A percentile compares a stretch with the other conserved stretches of the same genome.
These are phyloP conservation scores for Hypoxylon sp. DNA, from an alignment of 2,329 filamentous ascomycete species.

Conservation along the genomic window DNA sequence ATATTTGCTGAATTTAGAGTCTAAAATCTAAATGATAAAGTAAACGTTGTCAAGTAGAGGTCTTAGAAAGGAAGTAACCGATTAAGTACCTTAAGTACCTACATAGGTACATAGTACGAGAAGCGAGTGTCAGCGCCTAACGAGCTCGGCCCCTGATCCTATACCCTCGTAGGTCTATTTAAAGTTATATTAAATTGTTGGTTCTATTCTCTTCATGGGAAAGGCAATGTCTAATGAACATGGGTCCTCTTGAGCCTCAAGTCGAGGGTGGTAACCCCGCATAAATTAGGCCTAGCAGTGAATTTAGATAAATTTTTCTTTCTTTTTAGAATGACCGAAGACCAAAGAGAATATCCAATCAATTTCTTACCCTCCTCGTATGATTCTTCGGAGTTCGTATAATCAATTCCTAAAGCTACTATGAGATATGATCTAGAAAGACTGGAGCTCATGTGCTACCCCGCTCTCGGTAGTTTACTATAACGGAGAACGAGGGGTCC, in stretches of 20 bases:
- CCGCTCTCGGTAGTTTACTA: constrained; percentile 43
- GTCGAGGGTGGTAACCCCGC: not conserved
- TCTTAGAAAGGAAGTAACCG: too few species aligned
- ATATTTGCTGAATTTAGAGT: too few species aligned
- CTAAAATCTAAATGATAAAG: too few species aligned
- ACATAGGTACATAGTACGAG: too few species aligned
- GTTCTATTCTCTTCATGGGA: not conserved
- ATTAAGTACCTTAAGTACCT: too few species aligned
- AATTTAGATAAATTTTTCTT: not conserved
- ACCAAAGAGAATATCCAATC: too few species aligned
- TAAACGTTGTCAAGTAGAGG: too few species aligned
- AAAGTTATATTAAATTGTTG: not conserved
- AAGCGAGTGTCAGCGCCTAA: too few species aligned
- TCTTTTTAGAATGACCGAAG: too few species aligned
- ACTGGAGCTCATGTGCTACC: constrained; percentile 26
- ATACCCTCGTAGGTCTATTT: not conserved
- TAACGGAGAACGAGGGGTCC: constrained; percentile 17
- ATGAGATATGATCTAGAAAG: constrained; percentile 12
- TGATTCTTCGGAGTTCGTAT: not conserved
- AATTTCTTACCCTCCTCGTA: not conserved
- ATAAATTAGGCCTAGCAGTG: not conserved
- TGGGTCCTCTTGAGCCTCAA: constrained; percentile 16
- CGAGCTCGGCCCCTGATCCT: not conserved
- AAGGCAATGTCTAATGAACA: constrained; percentile 3
- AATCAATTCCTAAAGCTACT: not conserved